These are phyloP conservation scores for Metarhizium rileyi DNA, from an alignment of 2,329 filamentous ascomycete species.

Conservation along the genomic window DNA sequence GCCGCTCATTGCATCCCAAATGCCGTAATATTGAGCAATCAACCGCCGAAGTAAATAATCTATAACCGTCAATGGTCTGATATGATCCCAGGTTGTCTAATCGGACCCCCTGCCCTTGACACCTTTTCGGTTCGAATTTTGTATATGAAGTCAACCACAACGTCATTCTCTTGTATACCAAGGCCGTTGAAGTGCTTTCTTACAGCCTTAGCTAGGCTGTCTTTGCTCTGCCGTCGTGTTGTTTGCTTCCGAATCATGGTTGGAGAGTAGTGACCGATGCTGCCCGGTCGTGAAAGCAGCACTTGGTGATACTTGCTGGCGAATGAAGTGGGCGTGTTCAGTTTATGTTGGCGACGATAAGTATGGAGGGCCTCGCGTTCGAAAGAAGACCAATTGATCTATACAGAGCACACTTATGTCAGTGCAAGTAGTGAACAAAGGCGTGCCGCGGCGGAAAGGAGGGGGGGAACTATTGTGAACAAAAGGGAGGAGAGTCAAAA, in stretches of 20 bases:
- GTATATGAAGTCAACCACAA: slow-evolving; percentile 71
- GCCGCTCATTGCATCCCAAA: neutral
- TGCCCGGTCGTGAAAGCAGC: slow-evolving; percentile 48
- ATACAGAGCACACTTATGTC: slow-evolving; percentile 1
- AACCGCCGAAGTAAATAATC: neutral
- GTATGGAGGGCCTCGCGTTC: slow-evolving; percentile 59
- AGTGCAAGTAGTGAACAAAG: neutral
- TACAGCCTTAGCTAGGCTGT: slow-evolving; percentile 61
- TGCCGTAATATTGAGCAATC: neutral
- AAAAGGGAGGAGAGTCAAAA: neutral
- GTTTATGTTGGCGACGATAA: slow-evolving; percentile 65
- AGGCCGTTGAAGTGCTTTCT: slow-evolving; percentile 77
- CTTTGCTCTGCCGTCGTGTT: slow-evolving; percentile 58
- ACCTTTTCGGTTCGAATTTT: slow-evolving; percentile 39
- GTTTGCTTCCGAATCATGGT: slow-evolving; percentile 62
- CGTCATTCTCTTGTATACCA: slow-evolving; percentile 71
- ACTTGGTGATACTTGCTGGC: slow-evolving; percentile 51
- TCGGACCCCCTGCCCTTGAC: slow-evolving; percentile 16
- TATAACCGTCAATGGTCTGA: slow-evolving; percentile 43
- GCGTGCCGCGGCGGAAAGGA: neutral
- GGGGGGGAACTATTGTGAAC: neutral
- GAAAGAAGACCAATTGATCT: slow-evolving; percentile 60
- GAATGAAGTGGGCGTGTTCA: slow-evolving; percentile 63
- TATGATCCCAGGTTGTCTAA: slow-evolving; percentile 9
- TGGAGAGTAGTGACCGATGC: slow-evolving; percentile 63